Evolutionary conservation across 2,329 filamentous ascomycete species (phyloP).

Genomic region (Rhynchosporium secalis): DNA sequence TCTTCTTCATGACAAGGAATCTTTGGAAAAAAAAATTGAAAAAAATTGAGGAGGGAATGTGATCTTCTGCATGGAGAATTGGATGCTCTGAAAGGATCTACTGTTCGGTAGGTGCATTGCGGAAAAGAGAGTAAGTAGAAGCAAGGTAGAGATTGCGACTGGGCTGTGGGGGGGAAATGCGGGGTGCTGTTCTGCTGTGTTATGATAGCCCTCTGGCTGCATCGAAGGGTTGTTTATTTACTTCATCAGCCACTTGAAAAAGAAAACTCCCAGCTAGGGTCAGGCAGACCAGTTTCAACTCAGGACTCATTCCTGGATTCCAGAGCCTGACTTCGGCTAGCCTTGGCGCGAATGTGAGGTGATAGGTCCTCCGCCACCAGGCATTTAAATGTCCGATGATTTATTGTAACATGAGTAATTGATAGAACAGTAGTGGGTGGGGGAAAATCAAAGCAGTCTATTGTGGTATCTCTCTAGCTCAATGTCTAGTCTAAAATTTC

Average conservation of each 20-base stretch:
- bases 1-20: too few relatives aligned
- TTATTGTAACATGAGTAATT: neutral
- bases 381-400: neutral
- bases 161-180: slow-evolving; percentile 4
- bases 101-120: too few relatives aligned
- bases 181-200: neutral
- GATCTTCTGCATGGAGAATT: too few relatives aligned
- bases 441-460: slow-evolving; percentile 9
- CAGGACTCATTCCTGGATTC: neutral
- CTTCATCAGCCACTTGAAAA: too few relatives aligned
- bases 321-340: neutral
- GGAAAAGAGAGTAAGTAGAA: too few relatives aligned
- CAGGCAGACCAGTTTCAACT: too few relatives aligned
- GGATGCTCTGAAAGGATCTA: too few relatives aligned
- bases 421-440: neutral
- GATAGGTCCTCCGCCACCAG: neutral
- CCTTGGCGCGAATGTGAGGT: neutral
- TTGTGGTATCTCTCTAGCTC: slow-evolving; percentile 23
- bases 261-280: too few relatives aligned
- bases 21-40: too few relatives aligned
- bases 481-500: slow-evolving; percentile 12
- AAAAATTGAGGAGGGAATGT: too few relatives aligned
- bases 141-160: neutral
- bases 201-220: too few relatives aligned
- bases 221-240: too few relatives aligned